A percentile compares a stretch with the other conserved stretches of the same genome.
Evolutionary conservation across 345 rosid genomes (phyloP).

Genomic region (Eucalyptus marginata): DNA sequence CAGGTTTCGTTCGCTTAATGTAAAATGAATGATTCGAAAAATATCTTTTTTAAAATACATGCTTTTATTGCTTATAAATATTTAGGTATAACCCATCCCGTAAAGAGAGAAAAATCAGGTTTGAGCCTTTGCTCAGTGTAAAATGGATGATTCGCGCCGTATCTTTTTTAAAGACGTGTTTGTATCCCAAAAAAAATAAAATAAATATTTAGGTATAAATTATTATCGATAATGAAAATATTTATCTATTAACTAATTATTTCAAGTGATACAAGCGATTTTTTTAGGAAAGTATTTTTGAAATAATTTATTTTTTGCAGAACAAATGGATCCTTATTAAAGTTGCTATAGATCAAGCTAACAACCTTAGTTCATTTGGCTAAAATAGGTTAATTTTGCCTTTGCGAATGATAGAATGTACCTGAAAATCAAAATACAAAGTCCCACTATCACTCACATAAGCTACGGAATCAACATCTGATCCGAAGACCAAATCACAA

Average conservation of each 20-base stretch:
- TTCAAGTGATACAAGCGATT: fast-evolving
- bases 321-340: background rate
- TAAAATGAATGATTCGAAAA: background rate
- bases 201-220: background rate
- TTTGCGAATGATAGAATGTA: no score
- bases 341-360: background rate
- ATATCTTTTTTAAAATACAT: fast-evolving
- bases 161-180: no score
- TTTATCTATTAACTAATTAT: background rate
- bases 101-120: no score
- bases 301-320: fast-evolving
- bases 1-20: background rate
- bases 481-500: background rate
- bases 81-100: background rate
- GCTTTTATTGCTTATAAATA: fast-evolving
- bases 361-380: background rate
- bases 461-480: background rate
- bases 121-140: no score
- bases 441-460: background rate
- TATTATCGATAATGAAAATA: background rate
- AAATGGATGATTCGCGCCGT: no score
- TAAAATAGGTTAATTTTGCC: background rate
- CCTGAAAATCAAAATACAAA: background rate
- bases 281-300: background rate
- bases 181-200: no score